These are phyloP conservation scores for Tremella yokohamensis DNA, from an alignment of 768 basidiomycete genomes.

Conservation along the genomic window DNA sequence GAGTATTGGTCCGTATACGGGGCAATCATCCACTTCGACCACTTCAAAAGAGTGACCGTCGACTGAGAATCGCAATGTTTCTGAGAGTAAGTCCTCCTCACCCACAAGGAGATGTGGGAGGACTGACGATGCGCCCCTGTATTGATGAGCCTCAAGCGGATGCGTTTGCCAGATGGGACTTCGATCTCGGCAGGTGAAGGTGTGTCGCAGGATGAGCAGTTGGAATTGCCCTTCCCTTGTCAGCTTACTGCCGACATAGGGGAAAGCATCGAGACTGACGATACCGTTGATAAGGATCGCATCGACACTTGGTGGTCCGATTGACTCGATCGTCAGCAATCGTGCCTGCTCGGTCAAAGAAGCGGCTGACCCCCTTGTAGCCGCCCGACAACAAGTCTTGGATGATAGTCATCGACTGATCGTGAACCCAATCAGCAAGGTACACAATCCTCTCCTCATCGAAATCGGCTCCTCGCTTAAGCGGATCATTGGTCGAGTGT, in stretches of 20 bases:
- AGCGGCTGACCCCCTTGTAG: conserved; percentile 23
- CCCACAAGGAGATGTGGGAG: background rate
- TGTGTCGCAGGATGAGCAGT: conserved; percentile 10
- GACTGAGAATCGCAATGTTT: conserved; percentile 20
- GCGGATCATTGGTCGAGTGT: conserved; percentile 29
- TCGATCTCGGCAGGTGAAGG: conserved; percentile 19
- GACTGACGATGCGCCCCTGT: conserved; percentile 16
- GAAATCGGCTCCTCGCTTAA: conserved; percentile 33
- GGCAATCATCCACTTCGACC: conserved; percentile 33
- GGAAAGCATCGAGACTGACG: conserved; percentile 8
- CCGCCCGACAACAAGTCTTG: conserved; percentile 12
- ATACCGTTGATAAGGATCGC: conserved; percentile 31
- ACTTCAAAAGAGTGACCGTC: conserved; percentile 22
- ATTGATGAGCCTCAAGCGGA: conserved; percentile 32
- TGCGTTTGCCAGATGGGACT: conserved; percentile 16
- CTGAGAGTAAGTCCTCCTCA: background rate
- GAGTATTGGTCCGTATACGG: conserved; percentile 15
- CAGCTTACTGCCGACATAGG: background rate
- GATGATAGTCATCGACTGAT: background rate
- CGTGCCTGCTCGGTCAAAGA: background rate
- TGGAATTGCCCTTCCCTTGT: conserved; percentile 9
- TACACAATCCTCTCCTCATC: conserved; percentile 34
- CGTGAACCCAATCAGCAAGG: conserved; percentile 23
- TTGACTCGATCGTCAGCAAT: conserved; percentile 10
- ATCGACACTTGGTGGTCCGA: conserved; percentile 21